Evolutionary conservation across 2,329 filamentous ascomycete species (phyloP), one percentile per base, ranked within the genome.

Genomic region (Xylaria sp.): DNA sequence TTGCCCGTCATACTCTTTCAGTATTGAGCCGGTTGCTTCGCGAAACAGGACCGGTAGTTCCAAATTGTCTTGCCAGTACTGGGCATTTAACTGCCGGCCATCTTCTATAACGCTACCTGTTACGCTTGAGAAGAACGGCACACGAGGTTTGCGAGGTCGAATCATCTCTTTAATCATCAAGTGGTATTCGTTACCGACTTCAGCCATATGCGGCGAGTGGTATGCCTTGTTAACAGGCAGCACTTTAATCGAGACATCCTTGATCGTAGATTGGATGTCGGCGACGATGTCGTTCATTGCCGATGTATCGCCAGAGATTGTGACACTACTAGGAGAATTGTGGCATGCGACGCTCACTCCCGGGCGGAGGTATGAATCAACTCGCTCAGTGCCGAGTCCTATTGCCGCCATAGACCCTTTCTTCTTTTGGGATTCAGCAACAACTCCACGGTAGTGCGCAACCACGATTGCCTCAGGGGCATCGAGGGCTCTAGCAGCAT

Each of bases 281-380:
- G 17, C 11, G 4, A 67, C 19, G n/a, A 59, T 47, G 17, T 21
- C 19, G 24, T 64, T 12, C 7, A 70, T 42, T 51, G 14, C 42
- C 3, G 27, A 32, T 12, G 53, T 50, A 21, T 65, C 56, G 3
- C 65, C 68, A 5, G 64, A 64, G 5, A 69, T 24, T 6, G 68
- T 69, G 3, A 54, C 51, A 47, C 55, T 64, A 4, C 9, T 39
- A 6, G 67, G 62, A 1, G 45, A 57, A 39, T 61, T 76, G 1
- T 82, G 79, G 58, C 78, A 79, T 27, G 78, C 71, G 19, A 83
- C 74, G 65, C 78, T 74, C 7, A 78, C 76, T 50, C 51, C 56
- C 4, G 57, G 55, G 34, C 12, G 12, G 6, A 74, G 62, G 34
- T 70, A 74, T 7, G 50, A 45, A 21, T 61, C 24, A 27, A 74